Conservation (phyloP, 2,329 filamentous ascomycete species). For the Westerdykella sp. region DNA sequence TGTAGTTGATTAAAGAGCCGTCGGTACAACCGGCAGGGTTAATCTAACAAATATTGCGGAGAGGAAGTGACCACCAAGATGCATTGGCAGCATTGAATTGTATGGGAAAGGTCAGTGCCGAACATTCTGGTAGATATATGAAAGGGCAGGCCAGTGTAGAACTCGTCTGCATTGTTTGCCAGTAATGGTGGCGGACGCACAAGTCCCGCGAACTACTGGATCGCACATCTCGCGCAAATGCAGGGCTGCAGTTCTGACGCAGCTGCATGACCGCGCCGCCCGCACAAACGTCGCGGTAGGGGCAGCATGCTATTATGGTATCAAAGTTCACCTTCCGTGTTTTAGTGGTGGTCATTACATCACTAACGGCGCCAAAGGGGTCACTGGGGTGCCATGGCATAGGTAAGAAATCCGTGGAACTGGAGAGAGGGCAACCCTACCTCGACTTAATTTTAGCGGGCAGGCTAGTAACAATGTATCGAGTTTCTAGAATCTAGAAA, state of each 20-base stretch:
- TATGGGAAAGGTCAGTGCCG: neutral
- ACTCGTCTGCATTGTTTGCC: neutral
- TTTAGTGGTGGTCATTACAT: neutral
- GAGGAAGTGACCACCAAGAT: constrained; percentile 4
- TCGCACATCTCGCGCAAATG: neutral
- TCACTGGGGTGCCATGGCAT: neutral
- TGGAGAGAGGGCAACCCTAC: no score
- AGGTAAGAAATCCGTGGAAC: no score
- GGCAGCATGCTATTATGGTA: neutral
- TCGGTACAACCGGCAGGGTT: constrained; percentile 10
- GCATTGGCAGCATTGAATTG: constrained; percentile 1
- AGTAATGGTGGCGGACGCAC: constrained; percentile 9
- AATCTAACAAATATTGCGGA: constrained; percentile 19
- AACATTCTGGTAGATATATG: constrained; percentile 1
- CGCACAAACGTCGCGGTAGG: no score
- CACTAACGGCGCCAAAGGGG: neutral
- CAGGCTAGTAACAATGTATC: no score
- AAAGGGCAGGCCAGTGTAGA: neutral
- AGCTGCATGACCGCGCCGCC: neutral
- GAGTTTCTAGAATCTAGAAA: no score
- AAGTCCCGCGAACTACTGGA: constrained; percentile 8
- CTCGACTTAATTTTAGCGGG: no score
- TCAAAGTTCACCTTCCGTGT: neutral
- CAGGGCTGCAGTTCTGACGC: neutral
- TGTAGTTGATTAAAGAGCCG: constrained; percentile 13